Conservation (phyloP, 164 flowering plant genomes). For the Echeveria elegans region DNA sequence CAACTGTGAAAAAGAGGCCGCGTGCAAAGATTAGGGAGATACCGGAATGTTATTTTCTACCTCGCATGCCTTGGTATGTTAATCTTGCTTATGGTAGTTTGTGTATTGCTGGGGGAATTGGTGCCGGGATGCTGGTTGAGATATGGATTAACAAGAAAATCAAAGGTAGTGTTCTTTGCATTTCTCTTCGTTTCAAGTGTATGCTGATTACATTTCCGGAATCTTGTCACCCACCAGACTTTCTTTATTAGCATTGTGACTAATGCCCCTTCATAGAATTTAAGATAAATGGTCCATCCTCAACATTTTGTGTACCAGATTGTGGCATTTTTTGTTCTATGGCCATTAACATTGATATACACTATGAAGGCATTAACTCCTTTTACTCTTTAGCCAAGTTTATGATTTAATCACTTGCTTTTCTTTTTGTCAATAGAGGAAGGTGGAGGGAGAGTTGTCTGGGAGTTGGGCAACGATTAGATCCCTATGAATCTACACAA, state of each 20-base stretch:
- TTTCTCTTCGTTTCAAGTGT: neutral
- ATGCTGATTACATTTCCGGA: neutral
- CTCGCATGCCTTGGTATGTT: constrained; percentile 42
- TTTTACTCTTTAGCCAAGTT: neutral
- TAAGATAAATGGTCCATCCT: no score
- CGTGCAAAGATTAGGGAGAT: constrained; percentile 41
- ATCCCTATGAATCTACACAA: neutral
- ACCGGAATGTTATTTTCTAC: constrained; percentile 54
- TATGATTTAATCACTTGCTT: neutral
- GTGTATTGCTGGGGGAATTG: constrained; percentile 45
- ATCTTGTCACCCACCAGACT: no score
- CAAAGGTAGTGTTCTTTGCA: constrained; percentile 24
- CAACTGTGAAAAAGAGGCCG: constrained; percentile 33
- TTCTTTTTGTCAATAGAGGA: neutral
- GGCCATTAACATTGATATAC: neutral
- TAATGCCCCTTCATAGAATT: neutral
- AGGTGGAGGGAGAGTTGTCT: constrained; percentile 2
- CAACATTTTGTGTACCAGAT: neutral
- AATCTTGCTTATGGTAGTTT: constrained; percentile 38
- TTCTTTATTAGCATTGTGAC: no score
- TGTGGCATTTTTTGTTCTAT: no score
- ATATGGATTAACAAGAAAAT: constrained; percentile 52
- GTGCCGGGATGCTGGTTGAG: constrained; percentile 57
- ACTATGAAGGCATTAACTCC: no score
- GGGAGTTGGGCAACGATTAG: neutral